Conservation (phyloP, 2,329 filamentous ascomycete genomes). For the Microascus cirrosus region DNA sequence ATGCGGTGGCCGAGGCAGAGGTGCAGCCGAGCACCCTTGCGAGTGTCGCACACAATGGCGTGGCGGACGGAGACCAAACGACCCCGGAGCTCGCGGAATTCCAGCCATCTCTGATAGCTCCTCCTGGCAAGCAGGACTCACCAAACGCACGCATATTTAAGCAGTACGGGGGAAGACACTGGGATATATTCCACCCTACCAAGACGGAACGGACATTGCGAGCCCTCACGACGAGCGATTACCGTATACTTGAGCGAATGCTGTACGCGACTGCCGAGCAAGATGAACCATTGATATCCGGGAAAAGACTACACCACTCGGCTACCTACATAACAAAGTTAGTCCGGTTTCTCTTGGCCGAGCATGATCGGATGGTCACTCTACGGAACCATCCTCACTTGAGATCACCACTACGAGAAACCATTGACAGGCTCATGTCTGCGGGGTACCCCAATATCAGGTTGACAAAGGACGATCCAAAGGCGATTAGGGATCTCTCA, state of each 20-base stretch:
- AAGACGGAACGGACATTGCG: not conserved
- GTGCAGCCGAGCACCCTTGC: conserved; percentile 2
- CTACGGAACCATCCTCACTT: not conserved
- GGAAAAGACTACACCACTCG: not conserved
- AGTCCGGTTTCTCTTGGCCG: not conserved
- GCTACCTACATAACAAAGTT: not conserved
- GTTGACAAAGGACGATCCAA: not conserved
- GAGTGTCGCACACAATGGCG: conserved; percentile 2
- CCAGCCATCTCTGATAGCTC: not conserved
- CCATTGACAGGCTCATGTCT: not conserved
- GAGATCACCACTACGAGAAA: not conserved
- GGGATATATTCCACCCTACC: not conserved
- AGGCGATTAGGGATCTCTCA: not conserved
- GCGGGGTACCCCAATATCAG: not conserved
- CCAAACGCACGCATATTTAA: not conserved
- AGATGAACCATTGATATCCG: not conserved
- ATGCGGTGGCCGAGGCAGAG: conserved; percentile 2
- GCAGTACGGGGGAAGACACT: not conserved
- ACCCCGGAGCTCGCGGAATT: not conserved
- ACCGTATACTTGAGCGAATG: not conserved
- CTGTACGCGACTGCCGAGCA: not conserved
- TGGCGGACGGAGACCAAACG: not conserved
- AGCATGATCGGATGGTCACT: not conserved
- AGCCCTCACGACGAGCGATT: not conserved
- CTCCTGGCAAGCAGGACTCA: not conserved